Evolutionary conservation across 805 yeast genomes (phyloP), one percentile per base, ranked within the genome.

Genomic region (Yamadazyma sp.): DNA sequence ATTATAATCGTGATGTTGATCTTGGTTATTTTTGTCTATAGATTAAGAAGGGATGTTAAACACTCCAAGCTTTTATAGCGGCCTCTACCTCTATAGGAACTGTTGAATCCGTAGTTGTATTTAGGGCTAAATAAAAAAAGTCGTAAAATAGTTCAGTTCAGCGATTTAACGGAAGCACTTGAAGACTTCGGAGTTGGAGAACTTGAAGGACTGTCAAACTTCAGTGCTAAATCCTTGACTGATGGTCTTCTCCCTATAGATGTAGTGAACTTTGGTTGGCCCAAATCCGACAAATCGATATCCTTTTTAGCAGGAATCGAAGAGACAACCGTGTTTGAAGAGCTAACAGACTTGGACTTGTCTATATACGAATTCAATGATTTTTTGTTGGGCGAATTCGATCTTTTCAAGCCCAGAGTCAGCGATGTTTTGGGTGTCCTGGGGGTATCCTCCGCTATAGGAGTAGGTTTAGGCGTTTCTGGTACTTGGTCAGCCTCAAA

Each of bases 41-140:
- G 77, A 52, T 59, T 80, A 28, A 74, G 84, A 60, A 76, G 67
- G 45, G 85, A 80, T 45, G 77, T 80, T 40, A 80, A 77, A 48
- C 82, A 77, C 49, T 64, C 82, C 6, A 80, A 80, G 46, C 63
- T 80, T 30, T 64, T 80, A 40, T 78, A 54, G 11, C n/a, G n/a
- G n/a, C n/a, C n/a, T n/a, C n/a, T n/a, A n/a, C n/a, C n/a, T n/a
- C n/a, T n/a, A n/a, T n/a, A n/a, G n/a, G n/a, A n/a, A n/a, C n/a
- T n/a, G n/a, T n/a, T n/a, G n/a, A n/a, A n/a, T n/a, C n/a, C n/a
- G n/a, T n/a, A n/a, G n/a, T n/a, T n/a, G n/a, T n/a, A n/a, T n/a
- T n/a, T n/a, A n/a, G n/a, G n/a, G n/a, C n/a, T n/a, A n/a, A n/a
- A n/a, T n/a, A n/a, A n/a, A n/a, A n/a, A n/a, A n/a, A n/a, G n/a